Evolutionary conservation across 2,329 filamentous ascomycete species (phyloP).

Genomic region (Paecilomyces sp.): DNA sequence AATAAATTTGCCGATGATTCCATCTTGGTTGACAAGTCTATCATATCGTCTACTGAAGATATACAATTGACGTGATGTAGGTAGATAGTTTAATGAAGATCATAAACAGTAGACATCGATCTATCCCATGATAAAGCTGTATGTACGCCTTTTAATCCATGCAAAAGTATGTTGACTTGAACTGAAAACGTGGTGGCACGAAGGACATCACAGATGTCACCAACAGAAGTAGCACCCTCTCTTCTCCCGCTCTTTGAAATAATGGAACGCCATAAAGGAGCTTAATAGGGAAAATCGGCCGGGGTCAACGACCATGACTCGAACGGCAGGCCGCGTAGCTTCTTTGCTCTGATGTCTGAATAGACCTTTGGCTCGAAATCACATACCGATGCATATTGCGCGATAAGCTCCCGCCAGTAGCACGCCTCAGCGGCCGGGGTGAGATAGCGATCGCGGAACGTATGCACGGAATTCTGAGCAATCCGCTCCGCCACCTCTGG

Average conservation of each 20-base stretch:
- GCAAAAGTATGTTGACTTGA: not conserved
- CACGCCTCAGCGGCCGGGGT: slow-evolving; percentile 50
- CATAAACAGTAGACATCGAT: not conserved
- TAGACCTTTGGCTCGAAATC: slow-evolving; percentile 36
- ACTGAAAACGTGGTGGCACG: not conserved
- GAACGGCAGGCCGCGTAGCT: slow-evolving; percentile 29
- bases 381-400: slow-evolving; percentile 28
- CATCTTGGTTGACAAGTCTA: too few relatives aligned
- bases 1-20: not conserved
- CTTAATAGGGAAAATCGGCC: not conserved
- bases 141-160: not conserved
- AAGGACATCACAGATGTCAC: not conserved
- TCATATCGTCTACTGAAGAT: not conserved
- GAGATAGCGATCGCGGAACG: slow-evolving; percentile 47
- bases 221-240: not conserved
- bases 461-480: slow-evolving; percentile 41
- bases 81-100: not conserved
- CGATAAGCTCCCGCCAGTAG: slow-evolving; percentile 47
- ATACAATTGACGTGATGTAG: not conserved
- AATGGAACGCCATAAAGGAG: not conserved
- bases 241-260: not conserved
- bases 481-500: slow-evolving; percentile 41
- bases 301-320: slow-evolving; percentile 33
- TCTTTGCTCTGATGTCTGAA: slow-evolving; percentile 18
- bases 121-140: not conserved